Base-by-base conservation (phyloP, 805 yeast species). In the Cyberlindnera misumaiensis region DNA sequence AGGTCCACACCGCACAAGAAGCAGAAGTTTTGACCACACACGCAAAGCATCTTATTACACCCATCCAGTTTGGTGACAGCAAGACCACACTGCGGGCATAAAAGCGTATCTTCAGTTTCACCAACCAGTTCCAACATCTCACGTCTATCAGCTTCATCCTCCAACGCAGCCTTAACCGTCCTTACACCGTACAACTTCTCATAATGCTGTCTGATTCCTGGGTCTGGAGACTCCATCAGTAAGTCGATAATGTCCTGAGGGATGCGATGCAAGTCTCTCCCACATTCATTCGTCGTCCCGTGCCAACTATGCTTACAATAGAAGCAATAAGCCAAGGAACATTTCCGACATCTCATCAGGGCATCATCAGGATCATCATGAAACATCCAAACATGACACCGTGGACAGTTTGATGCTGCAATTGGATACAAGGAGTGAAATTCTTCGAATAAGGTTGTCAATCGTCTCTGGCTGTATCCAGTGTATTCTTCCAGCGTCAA, bases 251-350 rank as follows among this genome's bases (percentile, higher is more conserved):
- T 45, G 41, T 59, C 60, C 4, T 49, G 48, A 8, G 46, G 50
- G 3, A 44, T 65, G 49, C 35, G 52, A 43, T 43, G 61, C 42
- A 51, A 49, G 36, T 48, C 58, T 49, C 36, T 53, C 5, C 65
- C 63, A 52, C 85, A 79, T 20, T 51, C 51, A 41, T 70, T 69
- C 36, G 60, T 62, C 12, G 62, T 60, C 1, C 82, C 81, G 55
- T 79, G 85, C 77, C 80, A 78, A 3, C 82, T 72, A 45, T 70
- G 77, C 5, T 65, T 55, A 53, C 85, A 79, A 20, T 63, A 64
- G 42, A 64, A 63, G 48, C 85, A 79, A 45, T 76, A 79, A 1
- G 78, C 77, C 45, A 68, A 64, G 10, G 58, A 54, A 51, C 84
- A 79, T 4, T 52, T 43, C 0, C 64, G 57, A 48, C 85, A 79